A percentile compares a stretch with the other conserved stretches of the same genome.
Evolutionary conservation across 106 monocot genomes (phyloP).

Genomic region (Vanilla planifolia): DNA sequence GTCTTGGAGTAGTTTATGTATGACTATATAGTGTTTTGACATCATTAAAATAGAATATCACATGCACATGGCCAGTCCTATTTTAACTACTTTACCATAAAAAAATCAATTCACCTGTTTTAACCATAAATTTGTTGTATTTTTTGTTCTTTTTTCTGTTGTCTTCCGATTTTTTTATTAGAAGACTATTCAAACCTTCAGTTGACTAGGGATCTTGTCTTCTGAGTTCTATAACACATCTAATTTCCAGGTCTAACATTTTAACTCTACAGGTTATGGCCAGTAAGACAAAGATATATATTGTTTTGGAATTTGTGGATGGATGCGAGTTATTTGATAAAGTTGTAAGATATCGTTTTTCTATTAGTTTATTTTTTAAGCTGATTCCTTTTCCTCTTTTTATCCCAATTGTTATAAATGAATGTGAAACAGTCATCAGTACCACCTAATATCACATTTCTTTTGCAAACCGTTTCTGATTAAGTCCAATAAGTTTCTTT

Average conservation of each 20-base stretch:
- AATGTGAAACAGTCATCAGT: background rate
- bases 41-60: background rate
- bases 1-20: too few relatives aligned
- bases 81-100: background rate
- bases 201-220: background rate
- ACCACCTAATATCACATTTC: background rate
- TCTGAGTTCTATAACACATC: background rate
- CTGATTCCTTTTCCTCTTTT: background rate
- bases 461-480: background rate
- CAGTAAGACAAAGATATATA: conserved; percentile 86
- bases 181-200: background rate
- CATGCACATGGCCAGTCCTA: background rate
- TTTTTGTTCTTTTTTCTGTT: background rate
- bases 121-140: background rate
- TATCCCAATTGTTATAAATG: background rate
- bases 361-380: background rate
- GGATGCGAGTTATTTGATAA: conserved; percentile 94
- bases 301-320: conserved; percentile 78
- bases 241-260: background rate
- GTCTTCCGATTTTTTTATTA: background rate
- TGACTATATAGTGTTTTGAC: too few relatives aligned
- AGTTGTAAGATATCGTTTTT: conserved; percentile 48
- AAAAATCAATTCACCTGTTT: background rate
- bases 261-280: conserved; percentile 58
- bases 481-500: background rate